Evolutionary conservation across 371 early-diverging fungal species (phyloP).

Genomic region (Mortierella sp.): DNA sequence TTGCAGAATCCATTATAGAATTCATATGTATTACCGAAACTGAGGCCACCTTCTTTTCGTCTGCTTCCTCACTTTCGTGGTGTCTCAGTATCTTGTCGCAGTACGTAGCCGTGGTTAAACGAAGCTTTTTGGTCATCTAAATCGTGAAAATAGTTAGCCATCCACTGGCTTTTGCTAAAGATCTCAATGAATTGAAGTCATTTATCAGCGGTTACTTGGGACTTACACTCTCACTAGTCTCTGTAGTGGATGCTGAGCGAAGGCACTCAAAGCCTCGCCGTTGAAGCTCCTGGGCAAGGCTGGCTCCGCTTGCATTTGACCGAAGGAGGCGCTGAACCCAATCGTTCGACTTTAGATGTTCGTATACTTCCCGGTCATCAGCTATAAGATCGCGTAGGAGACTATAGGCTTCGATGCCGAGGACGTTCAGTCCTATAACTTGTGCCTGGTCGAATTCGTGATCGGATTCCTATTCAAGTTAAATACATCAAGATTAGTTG

Average conservation of each 20-base stretch:
- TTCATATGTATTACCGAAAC: slow-evolving; percentile 14
- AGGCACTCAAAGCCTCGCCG: slow-evolving; percentile 37
- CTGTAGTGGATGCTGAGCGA: slow-evolving; percentile 3
- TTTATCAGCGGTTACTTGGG: neutral
- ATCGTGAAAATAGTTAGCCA: neutral
- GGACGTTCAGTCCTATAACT: slow-evolving; percentile 19
- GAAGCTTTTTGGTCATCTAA: slow-evolving; percentile 40
- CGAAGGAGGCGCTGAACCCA: slow-evolving; percentile 26
- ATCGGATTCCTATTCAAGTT: slow-evolving; percentile 1
- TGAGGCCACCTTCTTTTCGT: neutral
- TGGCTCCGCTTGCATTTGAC: slow-evolving; percentile 3
- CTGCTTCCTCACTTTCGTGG: slow-evolving; percentile 25
- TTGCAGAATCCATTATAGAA: neutral
- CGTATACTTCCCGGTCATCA: slow-evolving; percentile 1
- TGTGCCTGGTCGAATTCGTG: slow-evolving; percentile 14
- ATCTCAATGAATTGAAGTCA: neutral
- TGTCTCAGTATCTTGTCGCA: slow-evolving; percentile 60
- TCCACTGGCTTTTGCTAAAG: neutral
- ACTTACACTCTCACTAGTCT: slow-evolving; percentile 25
- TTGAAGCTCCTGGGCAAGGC: slow-evolving; percentile 32
- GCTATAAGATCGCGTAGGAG: slow-evolving; percentile 32
- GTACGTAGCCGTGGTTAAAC: slow-evolving; percentile 54
- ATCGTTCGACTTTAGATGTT: slow-evolving; percentile 16
- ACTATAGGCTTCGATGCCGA: slow-evolving; percentile 37
- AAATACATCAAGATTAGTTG: neutral